phyloP scores from a whole-genome alignment of 2,329 filamentous ascomycete genomes.

The Penicillium sp. region DNA sequence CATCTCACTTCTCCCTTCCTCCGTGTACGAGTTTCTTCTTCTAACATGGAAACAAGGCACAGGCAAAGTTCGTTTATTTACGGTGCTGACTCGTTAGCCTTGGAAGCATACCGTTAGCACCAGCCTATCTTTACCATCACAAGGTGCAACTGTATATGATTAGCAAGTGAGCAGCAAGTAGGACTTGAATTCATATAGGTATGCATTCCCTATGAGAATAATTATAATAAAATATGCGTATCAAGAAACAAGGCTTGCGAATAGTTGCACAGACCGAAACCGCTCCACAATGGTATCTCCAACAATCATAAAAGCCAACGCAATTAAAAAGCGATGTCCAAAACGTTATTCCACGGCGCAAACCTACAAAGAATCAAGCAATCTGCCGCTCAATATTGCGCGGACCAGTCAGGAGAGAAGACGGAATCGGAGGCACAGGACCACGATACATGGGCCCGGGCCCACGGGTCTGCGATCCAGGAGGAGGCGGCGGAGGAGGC shows the following conservation, averaged over 20 bases:
- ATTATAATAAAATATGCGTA: background rate
- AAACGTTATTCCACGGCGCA: background rate
- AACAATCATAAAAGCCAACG: slow-evolving; percentile 4
- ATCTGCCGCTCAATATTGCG: slow-evolving; percentile 40
- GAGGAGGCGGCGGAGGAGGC: slow-evolving; percentile 14
- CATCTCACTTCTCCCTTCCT: too few relatives aligned
- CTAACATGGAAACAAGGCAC: too few relatives aligned
- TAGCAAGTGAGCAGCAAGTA: too few relatives aligned
- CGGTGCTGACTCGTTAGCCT: too few relatives aligned
- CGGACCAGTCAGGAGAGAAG: slow-evolving; percentile 22
- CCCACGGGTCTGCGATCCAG: slow-evolving; percentile 18
- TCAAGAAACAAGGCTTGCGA: background rate
- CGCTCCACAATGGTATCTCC: slow-evolving; percentile 11
- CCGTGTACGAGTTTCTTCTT: too few relatives aligned
- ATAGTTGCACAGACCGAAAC: background rate
- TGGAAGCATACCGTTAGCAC: background rate
- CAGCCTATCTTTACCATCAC: background rate
- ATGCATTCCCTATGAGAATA: background rate
- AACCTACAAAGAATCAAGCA: slow-evolving; percentile 25
- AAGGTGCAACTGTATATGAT: too few relatives aligned
- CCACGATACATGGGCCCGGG: slow-evolving; percentile 15
- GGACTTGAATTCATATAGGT: too few relatives aligned
- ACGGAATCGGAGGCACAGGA: slow-evolving; percentile 21
- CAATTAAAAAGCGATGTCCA: slow-evolving; percentile 1
- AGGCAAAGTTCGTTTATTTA: too few relatives aligned